Evolutionary conservation across 2,329 filamentous ascomycete genomes (phyloP).

Genomic region (Neofusicoccum cordaticola): DNA sequence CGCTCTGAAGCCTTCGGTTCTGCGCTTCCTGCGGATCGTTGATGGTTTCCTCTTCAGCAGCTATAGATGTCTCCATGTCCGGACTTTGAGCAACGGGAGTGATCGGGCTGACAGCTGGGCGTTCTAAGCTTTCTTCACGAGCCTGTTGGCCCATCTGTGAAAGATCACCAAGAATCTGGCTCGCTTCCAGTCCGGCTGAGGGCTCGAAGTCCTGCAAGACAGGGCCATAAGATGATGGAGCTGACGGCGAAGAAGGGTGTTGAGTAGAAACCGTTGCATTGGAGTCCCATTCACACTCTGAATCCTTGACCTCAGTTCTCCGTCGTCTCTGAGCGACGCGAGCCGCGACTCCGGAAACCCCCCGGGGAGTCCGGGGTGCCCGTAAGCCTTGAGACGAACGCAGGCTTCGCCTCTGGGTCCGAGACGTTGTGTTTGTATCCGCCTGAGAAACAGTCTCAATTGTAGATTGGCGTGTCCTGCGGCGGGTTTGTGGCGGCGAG

Average conservation of each 20-base stretch:
- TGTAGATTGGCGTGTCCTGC: not conserved
- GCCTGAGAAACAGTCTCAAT: not conserved
- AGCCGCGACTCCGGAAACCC: slow-evolving; percentile 1
- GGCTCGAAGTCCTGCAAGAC: not conserved
- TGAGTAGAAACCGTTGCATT: slow-evolving; percentile 3
- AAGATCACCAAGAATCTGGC: not conserved
- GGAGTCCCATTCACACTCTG: slow-evolving; percentile 5
- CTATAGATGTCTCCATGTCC: not conserved
- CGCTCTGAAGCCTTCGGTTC: slow-evolving; percentile 22
- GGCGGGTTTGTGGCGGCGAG: not conserved
- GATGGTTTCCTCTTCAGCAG: not conserved
- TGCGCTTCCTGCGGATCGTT: slow-evolving; percentile 6
- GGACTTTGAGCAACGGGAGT: not conserved
- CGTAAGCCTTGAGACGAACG: not conserved
- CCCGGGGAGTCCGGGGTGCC: not conserved
- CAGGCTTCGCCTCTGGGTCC: not conserved
- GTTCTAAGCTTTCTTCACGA: not conserved
- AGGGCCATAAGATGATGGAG: not conserved
- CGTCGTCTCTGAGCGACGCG: not conserved
- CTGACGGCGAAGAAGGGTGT: not conserved
- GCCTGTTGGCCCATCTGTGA: not conserved
- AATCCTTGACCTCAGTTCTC: slow-evolving; percentile 7
- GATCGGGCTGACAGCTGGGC: not conserved
- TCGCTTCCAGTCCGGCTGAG: not conserved
- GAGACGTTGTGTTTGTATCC: not conserved